These are phyloP conservation scores for Rosa persica DNA, from an alignment of 306 rosid genomes.

Conservation along the genomic window DNA sequence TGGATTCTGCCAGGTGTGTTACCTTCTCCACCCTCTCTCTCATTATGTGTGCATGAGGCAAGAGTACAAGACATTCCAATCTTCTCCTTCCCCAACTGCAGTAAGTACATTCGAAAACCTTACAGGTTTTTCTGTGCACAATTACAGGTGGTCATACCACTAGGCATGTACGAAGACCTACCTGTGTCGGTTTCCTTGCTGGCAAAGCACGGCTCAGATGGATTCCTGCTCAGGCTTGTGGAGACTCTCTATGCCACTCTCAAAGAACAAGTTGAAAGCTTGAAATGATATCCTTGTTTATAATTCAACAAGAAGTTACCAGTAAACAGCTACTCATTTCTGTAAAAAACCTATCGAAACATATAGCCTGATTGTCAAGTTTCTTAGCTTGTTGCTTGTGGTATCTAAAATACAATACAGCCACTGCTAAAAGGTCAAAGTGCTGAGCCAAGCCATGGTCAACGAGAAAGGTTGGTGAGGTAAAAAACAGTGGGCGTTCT, in stretches of 20 bases:
- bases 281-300: background rate
- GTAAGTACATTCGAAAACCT: background rate
- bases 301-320: background rate
- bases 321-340: too few species aligned
- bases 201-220: conserved; percentile 77
- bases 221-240: conserved; percentile 65
- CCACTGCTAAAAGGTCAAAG: background rate
- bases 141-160: conserved; percentile 76
- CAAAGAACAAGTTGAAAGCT: conserved; percentile 33
- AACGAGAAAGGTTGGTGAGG: background rate
- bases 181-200: conserved; percentile 75
- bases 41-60: background rate
- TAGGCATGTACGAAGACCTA: conserved; percentile 58
- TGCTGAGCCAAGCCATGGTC: background rate
- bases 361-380: background rate
- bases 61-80: background rate
- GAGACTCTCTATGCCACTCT: conserved; percentile 55
- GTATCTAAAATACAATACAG: background rate
- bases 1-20: conserved; percentile 80
- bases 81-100: background rate
- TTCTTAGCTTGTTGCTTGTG: background rate
- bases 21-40: background rate
- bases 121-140: conserved; percentile 9
- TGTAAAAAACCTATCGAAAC: background rate
- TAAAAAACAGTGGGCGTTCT: conserved; percentile 8